phyloP scores from a whole-genome alignment of 306 rosid genomes.

The Acacia acuminata region DNA sequence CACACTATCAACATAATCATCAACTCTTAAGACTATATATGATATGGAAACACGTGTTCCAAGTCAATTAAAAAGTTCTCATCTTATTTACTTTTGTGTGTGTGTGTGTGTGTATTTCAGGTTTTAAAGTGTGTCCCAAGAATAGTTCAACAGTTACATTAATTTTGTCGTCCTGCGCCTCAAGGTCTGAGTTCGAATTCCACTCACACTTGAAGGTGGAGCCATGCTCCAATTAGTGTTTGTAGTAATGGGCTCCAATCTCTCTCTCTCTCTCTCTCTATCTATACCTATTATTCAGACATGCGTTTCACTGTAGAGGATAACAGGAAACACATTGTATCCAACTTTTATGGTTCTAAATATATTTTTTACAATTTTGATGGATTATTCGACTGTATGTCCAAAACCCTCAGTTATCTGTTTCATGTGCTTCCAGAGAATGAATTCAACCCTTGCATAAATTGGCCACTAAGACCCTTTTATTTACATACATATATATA shows the following conservation, averaged over 20 bases:
- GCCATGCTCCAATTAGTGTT: background rate
- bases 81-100: background rate
- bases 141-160: background rate
- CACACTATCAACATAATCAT: background rate
- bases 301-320: background rate
- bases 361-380: background rate
- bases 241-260: background rate
- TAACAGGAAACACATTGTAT: background rate
- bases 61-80: background rate
- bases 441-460: background rate
- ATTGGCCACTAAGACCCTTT: background rate
- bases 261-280: background rate
- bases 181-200: constrained; percentile 5
- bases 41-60: background rate
- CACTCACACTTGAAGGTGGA: constrained; percentile 5
- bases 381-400: background rate
- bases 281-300: background rate
- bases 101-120: background rate
- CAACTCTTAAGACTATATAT: background rate
- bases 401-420: background rate
- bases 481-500: background rate
- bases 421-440: background rate
- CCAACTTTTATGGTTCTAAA: background rate
- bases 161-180: background rate
- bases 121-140: background rate